A percentile compares a stretch with the other conserved stretches of the same genome.
These are phyloP conservation scores for Verticillium longisporum DNA, from an alignment of 2,329 filamentous ascomycete genomes.

Conservation along the genomic window DNA sequence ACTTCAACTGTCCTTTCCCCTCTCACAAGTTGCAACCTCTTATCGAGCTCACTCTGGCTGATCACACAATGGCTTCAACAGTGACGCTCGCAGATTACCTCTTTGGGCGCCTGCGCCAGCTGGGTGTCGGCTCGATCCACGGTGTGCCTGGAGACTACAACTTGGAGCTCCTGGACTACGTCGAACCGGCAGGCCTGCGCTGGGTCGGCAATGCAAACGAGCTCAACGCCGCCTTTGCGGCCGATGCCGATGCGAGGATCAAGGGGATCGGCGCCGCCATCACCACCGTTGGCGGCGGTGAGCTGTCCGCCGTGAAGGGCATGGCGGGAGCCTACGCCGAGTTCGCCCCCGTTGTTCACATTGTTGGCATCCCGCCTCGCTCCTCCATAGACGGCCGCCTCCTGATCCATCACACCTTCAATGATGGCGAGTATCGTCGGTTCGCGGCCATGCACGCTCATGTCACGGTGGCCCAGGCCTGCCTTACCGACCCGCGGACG, in stretches of 20 bases:
- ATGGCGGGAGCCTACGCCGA: conserved; percentile 53
- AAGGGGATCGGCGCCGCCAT: conserved; percentile 43
- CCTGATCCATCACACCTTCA: conserved; percentile 46
- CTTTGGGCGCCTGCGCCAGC: conserved; percentile 49
- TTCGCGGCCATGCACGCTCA: conserved; percentile 42
- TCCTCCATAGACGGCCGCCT: conserved; percentile 32
- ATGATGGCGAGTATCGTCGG: conserved; percentile 45
- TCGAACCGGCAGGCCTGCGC: conserved; percentile 25
- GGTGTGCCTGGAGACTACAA: conserved; percentile 40
- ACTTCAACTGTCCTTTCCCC: no score
- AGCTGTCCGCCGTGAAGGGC: conserved; percentile 50
- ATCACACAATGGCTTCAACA: conserved; percentile 11
- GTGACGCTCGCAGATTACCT: conserved; percentile 52
- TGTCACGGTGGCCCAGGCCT: conserved; percentile 43
- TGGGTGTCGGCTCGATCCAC: conserved; percentile 50
- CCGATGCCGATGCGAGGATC: conserved; percentile 50
- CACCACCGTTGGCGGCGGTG: conserved; percentile 55
- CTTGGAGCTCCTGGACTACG: conserved; percentile 27
- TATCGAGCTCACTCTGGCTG: not conserved
- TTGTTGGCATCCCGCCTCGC: conserved; percentile 46
- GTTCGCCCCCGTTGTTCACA: conserved; percentile 47
- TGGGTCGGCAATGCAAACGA: conserved; percentile 51
- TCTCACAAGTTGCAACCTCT: not conserved
- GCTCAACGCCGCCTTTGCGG: conserved; percentile 50
- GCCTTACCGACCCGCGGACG: conserved; percentile 33